These are phyloP conservation scores for Bifiguratus adelaidae DNA, from an alignment of 192 early-diverging fungal genomes.

Conservation along the genomic window DNA sequence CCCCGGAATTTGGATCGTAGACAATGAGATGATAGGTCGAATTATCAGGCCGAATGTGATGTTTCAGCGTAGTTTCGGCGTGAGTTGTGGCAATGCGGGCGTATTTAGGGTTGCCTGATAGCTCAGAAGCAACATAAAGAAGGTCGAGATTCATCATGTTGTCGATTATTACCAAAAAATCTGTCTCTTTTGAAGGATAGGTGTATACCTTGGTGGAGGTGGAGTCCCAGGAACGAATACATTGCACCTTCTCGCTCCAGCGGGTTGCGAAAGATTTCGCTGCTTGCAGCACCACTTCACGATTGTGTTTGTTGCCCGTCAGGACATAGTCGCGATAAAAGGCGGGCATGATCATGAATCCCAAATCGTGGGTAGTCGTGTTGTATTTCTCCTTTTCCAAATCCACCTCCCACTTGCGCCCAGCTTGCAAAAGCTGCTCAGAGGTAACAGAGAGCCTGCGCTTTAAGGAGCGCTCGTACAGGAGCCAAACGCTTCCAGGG, in stretches of 20 bases:
- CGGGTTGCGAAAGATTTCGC: slow-evolving; percentile 7
- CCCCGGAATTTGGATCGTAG: slow-evolving; percentile 2
- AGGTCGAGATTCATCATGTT: slow-evolving; percentile 13
- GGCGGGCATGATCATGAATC: slow-evolving; percentile 12
- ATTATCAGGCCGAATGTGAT: slow-evolving; percentile 2
- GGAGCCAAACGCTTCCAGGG: slow-evolving; percentile 5
- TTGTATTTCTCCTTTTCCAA: slow-evolving; percentile 6
- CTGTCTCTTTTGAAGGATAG: slow-evolving; percentile 2
- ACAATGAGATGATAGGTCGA: slow-evolving; percentile 12
- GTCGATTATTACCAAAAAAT: slow-evolving; percentile 9
- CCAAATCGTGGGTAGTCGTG: slow-evolving; percentile 6
- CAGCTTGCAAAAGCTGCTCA: not conserved
- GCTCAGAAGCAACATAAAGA: slow-evolving; percentile 2
- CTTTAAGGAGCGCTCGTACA: slow-evolving; percentile 8
- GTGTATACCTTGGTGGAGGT: slow-evolving; percentile 3
- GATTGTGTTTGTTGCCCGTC: not conserved
- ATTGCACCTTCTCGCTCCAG: slow-evolving; percentile 2
- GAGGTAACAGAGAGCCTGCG: not conserved
- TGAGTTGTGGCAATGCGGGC: slow-evolving; percentile 6
- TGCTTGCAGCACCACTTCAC: not conserved
- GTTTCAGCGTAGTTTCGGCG: slow-evolving; percentile 7
- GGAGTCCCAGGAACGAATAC: slow-evolving; percentile 5
- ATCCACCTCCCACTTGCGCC: not conserved
- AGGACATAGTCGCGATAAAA: slow-evolving; percentile 5
- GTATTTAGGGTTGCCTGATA: slow-evolving; percentile 5